Percentiles rank a stretch among this genome's conserved stretches.
Conservation (phyloP, 2,329 filamentous ascomycete genomes). For the Stachybotrys echinatus region DNA sequence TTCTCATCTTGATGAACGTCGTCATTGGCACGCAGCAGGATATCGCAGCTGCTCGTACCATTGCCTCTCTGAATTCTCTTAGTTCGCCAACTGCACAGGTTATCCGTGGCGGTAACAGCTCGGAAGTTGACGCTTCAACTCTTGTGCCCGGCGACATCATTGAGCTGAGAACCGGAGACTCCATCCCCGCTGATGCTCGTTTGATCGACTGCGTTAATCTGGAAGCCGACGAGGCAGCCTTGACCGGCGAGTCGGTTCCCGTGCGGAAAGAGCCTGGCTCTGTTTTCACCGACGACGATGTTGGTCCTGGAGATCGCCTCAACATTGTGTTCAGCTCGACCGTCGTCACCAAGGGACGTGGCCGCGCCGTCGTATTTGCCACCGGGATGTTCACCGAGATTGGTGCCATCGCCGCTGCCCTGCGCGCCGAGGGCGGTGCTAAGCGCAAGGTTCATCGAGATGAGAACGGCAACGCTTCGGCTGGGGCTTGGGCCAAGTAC, state of each 20-base stretch:
- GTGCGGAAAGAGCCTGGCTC: conserved; percentile 41
- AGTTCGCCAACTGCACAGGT: conserved; percentile 30
- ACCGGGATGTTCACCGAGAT: conserved; percentile 58
- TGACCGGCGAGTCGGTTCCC: conserved; percentile 56
- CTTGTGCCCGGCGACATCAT: conserved; percentile 54
- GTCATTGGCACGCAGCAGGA: conserved; percentile 41
- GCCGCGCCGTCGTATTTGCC: conserved; percentile 51
- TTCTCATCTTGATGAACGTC: conserved; percentile 48
- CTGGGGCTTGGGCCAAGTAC: background rate
- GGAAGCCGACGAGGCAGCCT: conserved; percentile 56
- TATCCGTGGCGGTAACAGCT: conserved; percentile 28
- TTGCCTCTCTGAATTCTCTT: conserved; percentile 31
- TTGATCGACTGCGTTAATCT: conserved; percentile 53
- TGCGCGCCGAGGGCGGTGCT: conserved; percentile 19
- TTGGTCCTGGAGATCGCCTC: conserved; percentile 43
- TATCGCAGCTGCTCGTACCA: conserved; percentile 34
- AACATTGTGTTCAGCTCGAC: conserved; percentile 56
- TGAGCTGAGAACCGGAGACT: conserved; percentile 44
- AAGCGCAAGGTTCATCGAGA: conserved; percentile 4
- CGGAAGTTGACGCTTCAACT: conserved; percentile 23
- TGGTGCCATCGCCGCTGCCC: conserved; percentile 46
- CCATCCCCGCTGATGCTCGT: conserved; percentile 51
- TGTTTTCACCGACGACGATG: conserved; percentile 25
- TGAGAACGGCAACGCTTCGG: background rate
- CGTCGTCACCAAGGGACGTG: conserved; percentile 53